Base-by-base conservation (phyloP, 345 rosid genomes). In the Abelmoschus esculentus region DNA sequence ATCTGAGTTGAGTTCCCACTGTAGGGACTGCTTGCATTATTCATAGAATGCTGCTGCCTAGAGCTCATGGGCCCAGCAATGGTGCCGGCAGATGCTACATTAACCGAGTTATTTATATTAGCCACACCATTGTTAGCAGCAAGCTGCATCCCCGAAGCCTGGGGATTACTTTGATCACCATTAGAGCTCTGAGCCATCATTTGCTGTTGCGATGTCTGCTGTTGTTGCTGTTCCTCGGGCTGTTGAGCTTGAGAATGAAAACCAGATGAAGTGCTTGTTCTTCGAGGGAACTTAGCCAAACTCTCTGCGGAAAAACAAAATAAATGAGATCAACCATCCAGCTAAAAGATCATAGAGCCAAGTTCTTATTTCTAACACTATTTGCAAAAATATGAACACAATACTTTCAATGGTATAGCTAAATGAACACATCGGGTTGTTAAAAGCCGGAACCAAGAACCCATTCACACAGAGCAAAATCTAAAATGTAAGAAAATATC, bases 201-300 rank as follows among this genome's bases (percentile, higher is more conserved):
- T 77, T 82, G 90, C 70, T 78, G 91, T 6, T 77, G 87, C 26
- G 78, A 79, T 47, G 74, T 80, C 72, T 82, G 90, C 70, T 81
- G 79, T 28, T 68, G 89, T 75, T 78, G 86, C 74, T 86, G 92
- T 60, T 88, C 93, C 73, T 80, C 86, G 8, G 86, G 70, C 81
- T 81, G 95, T 70, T 86, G 96, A 73, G 80, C 74, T 80, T 84
- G 92, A 72, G 79, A 67, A 18, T 79, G 85, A 53, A 82, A 72
- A 52, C 81, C 85, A 34, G 90, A 80, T 68, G 88, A 82, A 72
- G 85, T 67, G 62, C 83, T 75, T 49, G 89, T 73, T 73, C 96
- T 83, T 67, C 96, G 87, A 55, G 99, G 98, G 73, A 85, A 96
- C 86, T 92, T 96, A 62, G 93, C 88, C 86, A 96, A 89, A 82